Percentiles rank a stretch among this genome's conserved stretches.
phyloP scores from a whole-genome alignment of 805 yeast species.

The Suhomyces tanzawaensis region DNA sequence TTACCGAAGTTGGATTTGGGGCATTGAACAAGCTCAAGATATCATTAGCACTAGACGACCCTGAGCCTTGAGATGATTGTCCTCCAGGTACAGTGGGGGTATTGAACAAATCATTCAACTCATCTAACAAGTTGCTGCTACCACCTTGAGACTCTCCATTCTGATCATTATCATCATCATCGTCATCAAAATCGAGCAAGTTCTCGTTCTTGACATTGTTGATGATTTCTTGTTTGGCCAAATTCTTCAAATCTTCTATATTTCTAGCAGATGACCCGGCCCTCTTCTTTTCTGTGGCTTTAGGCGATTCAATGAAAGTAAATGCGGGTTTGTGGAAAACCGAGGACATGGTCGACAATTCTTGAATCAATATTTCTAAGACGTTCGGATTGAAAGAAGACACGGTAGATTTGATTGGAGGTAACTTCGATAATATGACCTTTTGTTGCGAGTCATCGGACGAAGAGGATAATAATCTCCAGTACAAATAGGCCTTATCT shows the following conservation, averaged over 20 bases:
- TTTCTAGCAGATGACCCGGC: conserved; percentile 14
- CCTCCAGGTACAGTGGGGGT: conserved; percentile 26
- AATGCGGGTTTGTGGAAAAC: conserved; percentile 84
- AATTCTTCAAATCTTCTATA: conserved; percentile 71
- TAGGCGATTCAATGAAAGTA: conserved; percentile 48
- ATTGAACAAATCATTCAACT: conserved; percentile 69
- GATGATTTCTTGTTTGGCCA: conserved; percentile 75
- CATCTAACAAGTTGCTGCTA: conserved; percentile 54
- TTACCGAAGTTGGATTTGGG: conserved; percentile 7
- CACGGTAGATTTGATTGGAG: conserved; percentile 70
- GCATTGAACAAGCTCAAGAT: conserved; percentile 46
- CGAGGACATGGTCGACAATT: conserved; percentile 81
- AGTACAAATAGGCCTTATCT: conserved; percentile 75
- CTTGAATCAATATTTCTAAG: conserved; percentile 65
- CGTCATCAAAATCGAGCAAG: conserved; percentile 81
- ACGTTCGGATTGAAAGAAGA: conserved; percentile 67
- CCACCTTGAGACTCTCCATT: conserved; percentile 14
- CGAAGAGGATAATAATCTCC: conserved; percentile 66
- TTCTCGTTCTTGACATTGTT: conserved; percentile 69
- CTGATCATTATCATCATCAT: conserved; percentile 29
- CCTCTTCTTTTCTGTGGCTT: conserved; percentile 11
- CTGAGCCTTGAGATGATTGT: conserved; percentile 9
- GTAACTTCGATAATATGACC: conserved; percentile 60
- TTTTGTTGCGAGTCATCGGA: conserved; percentile 43
- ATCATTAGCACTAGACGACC: conserved; percentile 33